Base-by-base conservation (phyloP, 2,329 filamentous ascomycete species). In the Calonectria henricotiae region DNA sequence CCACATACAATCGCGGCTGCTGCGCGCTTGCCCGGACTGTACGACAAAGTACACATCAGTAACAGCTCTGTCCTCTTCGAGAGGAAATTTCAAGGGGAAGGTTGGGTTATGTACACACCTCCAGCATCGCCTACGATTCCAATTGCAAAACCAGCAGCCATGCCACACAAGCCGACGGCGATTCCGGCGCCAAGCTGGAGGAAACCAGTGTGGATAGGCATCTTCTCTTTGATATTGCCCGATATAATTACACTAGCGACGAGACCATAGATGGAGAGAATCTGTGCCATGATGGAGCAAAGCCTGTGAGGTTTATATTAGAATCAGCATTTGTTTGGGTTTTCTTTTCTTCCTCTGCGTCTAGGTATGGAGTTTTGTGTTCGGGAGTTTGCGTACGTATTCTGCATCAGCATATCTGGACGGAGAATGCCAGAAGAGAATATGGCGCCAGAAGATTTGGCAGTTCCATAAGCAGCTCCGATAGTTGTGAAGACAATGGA, bases 401-500 rank as follows among this genome's bases (percentile, higher is more conserved):
- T 84, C 74, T 85, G 83, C 80, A 85, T 83, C 67, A 86, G 76
- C 62, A 82, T 81, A 4, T 85, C 83, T 6, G 85, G 85, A 3
- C 83, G 84, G 65, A 85, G 77, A 75, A 86, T 79, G 66, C 84
- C 84, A 30, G 80, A 79, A 27, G 83, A 77, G 75, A 85, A 86
- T 74, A 86, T 86, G 65, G 83, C 84, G 41, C 80, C 79, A 55
- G 81, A 74, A 55, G 83, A 84, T 72, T 84, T 84, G 65, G 83
- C 83, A 41, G 83, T 85, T 62, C 84, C 84, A 73, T 85, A 85
- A 61, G 83, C 80, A 62, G 84, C 84, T 62, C 84, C 86, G 58
- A 88, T 79, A 77, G 86, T 87, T 75, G 86, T 86, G 81, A 88
- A 85, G 78, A 87, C 82, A 69, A 88, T 88, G 78, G 86, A 82